Evolutionary conservation across 495 filamentous ascomycete species (phyloP).

Genomic region (Neurospora sp.): DNA sequence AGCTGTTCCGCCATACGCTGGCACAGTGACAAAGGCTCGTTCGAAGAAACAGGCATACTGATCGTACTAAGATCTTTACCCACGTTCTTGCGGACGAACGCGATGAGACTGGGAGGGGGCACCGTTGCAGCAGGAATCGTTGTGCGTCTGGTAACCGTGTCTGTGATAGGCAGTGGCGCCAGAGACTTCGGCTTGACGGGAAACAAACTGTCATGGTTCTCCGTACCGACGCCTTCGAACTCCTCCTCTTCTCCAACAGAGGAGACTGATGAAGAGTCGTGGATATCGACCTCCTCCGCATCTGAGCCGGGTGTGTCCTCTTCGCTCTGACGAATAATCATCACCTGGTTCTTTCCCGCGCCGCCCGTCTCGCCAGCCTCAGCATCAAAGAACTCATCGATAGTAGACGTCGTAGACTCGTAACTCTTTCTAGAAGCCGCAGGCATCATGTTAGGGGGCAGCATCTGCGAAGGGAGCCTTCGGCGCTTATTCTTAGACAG

Average conservation of each 20-base stretch:
- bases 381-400: slow-evolving; percentile 92
- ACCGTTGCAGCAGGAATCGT: slow-evolving; percentile 63
- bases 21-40: slow-evolving; percentile 81
- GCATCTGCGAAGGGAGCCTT: slow-evolving; percentile 41
- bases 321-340: slow-evolving; percentile 61
- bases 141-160: slow-evolving; percentile 53
- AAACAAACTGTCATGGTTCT: slow-evolving; percentile 40
- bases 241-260: slow-evolving; percentile 45
- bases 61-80: slow-evolving; percentile 95
- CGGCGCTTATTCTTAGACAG: slow-evolving; percentile 70
- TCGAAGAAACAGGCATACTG: slow-evolving; percentile 92
- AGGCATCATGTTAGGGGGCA: slow-evolving; percentile 13
- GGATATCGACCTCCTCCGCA: slow-evolving; percentile 45
- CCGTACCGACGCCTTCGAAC: slow-evolving; percentile 26
- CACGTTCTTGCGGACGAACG: slow-evolving; percentile 92
- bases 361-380: slow-evolving; percentile 51
- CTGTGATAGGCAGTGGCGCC: slow-evolving; percentile 61
- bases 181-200: slow-evolving; percentile 65
- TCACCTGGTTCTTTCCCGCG: slow-evolving; percentile 46
- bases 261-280: slow-evolving; percentile 51
- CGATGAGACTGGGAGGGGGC: slow-evolving; percentile 78
- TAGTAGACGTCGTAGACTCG: slow-evolving; percentile 55
- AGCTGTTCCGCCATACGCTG: slow-evolving; percentile 82
- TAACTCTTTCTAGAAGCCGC: slow-evolving; percentile 59
- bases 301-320: slow-evolving; percentile 42